phyloP scores from a whole-genome alignment of 768 basidiomycete species.

The Suillus lakei region DNA sequence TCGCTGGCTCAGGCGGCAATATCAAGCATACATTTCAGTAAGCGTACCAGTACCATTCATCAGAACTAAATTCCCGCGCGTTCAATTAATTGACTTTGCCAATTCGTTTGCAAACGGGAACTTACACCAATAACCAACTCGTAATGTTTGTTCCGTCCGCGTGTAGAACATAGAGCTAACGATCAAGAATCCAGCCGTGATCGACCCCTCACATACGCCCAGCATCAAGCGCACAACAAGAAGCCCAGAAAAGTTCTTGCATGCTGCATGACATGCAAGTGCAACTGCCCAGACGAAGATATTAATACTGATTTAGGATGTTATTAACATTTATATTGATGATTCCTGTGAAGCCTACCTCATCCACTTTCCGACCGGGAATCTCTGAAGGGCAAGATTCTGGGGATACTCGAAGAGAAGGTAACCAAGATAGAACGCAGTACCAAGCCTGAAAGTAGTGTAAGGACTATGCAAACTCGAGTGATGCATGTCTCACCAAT shows the following conservation, averaged over 20 bases:
- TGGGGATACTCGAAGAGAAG: slow-evolving; percentile 72
- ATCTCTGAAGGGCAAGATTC: slow-evolving; percentile 64
- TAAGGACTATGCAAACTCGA: background rate
- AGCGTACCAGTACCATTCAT: slow-evolving; percentile 68
- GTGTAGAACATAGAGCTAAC: slow-evolving; percentile 76
- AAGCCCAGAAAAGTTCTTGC: slow-evolving; percentile 65
- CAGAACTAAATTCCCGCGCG: slow-evolving; percentile 45
- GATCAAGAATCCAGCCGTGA: slow-evolving; percentile 73
- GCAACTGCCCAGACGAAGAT: slow-evolving; percentile 65
- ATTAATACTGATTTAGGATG: slow-evolving; percentile 47
- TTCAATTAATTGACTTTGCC: background rate
- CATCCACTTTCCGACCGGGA: slow-evolving; percentile 78
- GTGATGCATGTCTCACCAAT: slow-evolving; percentile 45
- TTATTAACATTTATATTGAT: background rate
- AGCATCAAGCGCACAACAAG: slow-evolving; percentile 63
- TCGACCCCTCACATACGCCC: slow-evolving; percentile 66
- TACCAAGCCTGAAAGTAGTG: slow-evolving; percentile 57
- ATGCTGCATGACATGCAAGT: slow-evolving; percentile 62
- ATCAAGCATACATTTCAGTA: background rate
- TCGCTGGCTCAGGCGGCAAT: background rate
- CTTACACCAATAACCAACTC: slow-evolving; percentile 76
- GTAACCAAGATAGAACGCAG: slow-evolving; percentile 68
- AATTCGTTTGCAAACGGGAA: slow-evolving; percentile 9
- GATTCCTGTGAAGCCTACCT: slow-evolving; percentile 43
- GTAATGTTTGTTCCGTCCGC: slow-evolving; percentile 59